Evolutionary conservation across 495 filamentous ascomycete species (phyloP).

Genomic region (Annulohypoxylon maeteangense): DNA sequence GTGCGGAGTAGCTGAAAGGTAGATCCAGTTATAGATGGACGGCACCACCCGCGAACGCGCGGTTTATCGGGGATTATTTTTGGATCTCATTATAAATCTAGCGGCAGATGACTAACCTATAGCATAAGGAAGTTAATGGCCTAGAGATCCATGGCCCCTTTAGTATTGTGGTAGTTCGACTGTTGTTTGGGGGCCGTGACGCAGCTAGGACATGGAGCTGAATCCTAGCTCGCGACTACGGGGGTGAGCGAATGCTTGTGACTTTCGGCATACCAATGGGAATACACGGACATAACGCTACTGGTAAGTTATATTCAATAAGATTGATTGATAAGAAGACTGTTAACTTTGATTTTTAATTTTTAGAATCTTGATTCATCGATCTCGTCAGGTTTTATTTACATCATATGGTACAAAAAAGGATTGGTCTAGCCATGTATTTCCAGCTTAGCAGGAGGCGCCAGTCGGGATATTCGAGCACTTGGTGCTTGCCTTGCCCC

Average conservation of each 20-base stretch:
- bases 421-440: background rate
- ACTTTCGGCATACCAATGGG: background rate
- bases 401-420: background rate
- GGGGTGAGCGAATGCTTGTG: background rate
- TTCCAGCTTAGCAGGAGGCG: slow-evolving; percentile 17
- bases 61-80: background rate
- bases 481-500: slow-evolving; percentile 53
- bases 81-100: background rate
- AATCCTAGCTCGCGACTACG: background rate
- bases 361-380: background rate
- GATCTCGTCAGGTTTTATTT: background rate
- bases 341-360: background rate
- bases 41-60: background rate
- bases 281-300: background rate
- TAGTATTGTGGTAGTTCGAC: background rate
- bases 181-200: background rate
- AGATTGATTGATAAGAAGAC: background rate
- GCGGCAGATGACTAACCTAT: background rate
- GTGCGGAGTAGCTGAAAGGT: background rate
- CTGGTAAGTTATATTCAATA: background rate
- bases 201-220: background rate
- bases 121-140: background rate
- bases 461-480: slow-evolving; percentile 57
- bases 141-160: background rate
- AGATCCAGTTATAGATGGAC: background rate